Conservation (phyloP, 345 rosid genomes). For the Excoecaria agallocha region DNA sequence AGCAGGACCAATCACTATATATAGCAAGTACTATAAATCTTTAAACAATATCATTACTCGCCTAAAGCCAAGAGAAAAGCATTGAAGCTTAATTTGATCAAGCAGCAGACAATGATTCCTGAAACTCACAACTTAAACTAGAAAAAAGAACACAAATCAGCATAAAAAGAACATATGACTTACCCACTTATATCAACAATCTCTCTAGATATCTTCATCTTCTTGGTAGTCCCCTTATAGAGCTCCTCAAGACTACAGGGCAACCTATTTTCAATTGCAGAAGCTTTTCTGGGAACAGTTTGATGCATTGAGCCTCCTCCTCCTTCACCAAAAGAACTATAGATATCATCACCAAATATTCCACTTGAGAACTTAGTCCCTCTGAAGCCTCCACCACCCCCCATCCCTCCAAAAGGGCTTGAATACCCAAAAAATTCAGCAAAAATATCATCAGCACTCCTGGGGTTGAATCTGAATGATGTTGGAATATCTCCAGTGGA, state of each 20-base stretch:
- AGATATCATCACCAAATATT: constrained; percentile 22
- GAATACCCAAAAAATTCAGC: constrained; percentile 23
- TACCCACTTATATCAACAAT: constrained; percentile 24
- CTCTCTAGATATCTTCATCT: constrained; percentile 29
- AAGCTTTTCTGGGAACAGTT: constrained; percentile 22
- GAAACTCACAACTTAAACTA: background rate
- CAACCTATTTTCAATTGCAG: constrained; percentile 23
- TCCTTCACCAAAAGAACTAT: constrained; percentile 19
- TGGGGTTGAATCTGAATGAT: constrained; percentile 21
- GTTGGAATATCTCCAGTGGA: constrained; percentile 25
- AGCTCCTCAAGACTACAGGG: constrained; percentile 32
- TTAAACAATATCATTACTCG: background rate
- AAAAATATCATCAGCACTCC: constrained; percentile 28
- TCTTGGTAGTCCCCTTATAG: constrained; percentile 24
- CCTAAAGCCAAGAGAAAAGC: background rate
- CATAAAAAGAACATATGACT: background rate
- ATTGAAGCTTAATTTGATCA: background rate
- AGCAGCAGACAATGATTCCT: background rate
- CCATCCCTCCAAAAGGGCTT: constrained; percentile 23
- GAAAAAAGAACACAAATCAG: background rate
- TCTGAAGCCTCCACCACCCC: constrained; percentile 24
- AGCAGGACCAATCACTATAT: background rate
- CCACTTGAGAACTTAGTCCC: constrained; percentile 13
- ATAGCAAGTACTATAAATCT: background rate
- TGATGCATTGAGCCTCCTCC: constrained; percentile 24